phyloP scores from a whole-genome alignment of 2,329 filamentous ascomycete species.

The Dissoconium aciculare region DNA sequence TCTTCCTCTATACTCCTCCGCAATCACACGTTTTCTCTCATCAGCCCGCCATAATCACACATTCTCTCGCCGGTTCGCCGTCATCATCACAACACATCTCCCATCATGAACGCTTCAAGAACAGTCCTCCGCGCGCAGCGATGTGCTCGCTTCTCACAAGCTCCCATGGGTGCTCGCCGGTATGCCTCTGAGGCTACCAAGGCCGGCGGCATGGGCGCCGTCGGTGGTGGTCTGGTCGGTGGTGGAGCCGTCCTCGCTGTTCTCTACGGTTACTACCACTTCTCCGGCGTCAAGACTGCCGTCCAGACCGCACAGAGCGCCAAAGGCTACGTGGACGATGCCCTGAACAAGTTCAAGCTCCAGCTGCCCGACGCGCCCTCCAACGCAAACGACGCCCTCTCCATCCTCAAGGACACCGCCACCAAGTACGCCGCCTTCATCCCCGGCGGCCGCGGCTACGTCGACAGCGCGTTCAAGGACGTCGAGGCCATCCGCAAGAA shows the following conservation, averaged over 20 bases:
- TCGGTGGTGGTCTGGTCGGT: constrained; percentile 20
- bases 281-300: constrained; percentile 36
- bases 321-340: constrained; percentile 42
- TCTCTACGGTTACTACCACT: constrained; percentile 40
- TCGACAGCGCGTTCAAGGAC: constrained; percentile 56
- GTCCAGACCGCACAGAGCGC: constrained; percentile 40
- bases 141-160: neutral
- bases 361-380: constrained; percentile 41
- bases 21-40: too few species aligned
- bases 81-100: too few species aligned
- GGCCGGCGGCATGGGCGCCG: neutral
- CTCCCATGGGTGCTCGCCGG: neutral
- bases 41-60: too few species aligned
- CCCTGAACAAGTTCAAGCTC: constrained; percentile 39
- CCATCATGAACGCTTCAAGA: constrained; percentile 1
- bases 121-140: neutral
- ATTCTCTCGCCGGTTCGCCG: too few species aligned
- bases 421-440: constrained; percentile 57
- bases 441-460: constrained; percentile 52
- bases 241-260: constrained; percentile 33
- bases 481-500: constrained; percentile 52
- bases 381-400: constrained; percentile 49
- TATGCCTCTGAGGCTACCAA: neutral
- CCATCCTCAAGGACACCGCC: constrained; percentile 49
- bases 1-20: too few species aligned